Conservation (phyloP, 306 rosid genomes). For the Glycine latifolia region DNA sequence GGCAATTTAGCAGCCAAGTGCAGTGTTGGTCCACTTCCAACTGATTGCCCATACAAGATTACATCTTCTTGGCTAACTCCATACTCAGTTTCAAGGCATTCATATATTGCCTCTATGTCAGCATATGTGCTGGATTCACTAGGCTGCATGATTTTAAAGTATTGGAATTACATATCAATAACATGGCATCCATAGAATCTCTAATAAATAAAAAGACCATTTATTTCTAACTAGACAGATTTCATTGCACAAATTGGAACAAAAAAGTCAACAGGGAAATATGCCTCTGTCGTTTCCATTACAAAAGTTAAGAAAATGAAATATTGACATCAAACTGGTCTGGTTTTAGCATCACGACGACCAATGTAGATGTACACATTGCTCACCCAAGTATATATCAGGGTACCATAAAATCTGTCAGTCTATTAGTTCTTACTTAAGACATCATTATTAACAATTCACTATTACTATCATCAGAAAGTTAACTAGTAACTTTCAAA, state of each 20-base stretch:
- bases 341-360: not conserved
- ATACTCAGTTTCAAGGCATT: conserved; percentile 87
- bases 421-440: not conserved
- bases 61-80: conserved; percentile 97
- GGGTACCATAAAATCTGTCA: not conserved
- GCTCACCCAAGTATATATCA: not conserved
- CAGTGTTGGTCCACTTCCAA: conserved; percentile 97
- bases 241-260: conserved; percentile 11
- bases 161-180: not conserved
- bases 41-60: conserved; percentile 95
- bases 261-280: not conserved
- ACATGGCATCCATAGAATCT: conserved; percentile 10
- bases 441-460: not conserved
- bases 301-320: not conserved
- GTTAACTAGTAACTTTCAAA: not conserved
- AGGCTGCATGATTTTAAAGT: conserved; percentile 68
- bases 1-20: conserved; percentile 97
- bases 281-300: not conserved
- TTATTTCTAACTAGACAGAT: not conserved
- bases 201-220: not conserved
- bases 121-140: conserved; percentile 94
- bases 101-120: conserved; percentile 96
- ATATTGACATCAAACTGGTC: conserved; percentile 33
- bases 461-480: not conserved
- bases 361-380: not conserved